Evolutionary conservation across 2,329 filamentous ascomycete species (phyloP).

Genomic region (Tolypocladium tundrense): DNA sequence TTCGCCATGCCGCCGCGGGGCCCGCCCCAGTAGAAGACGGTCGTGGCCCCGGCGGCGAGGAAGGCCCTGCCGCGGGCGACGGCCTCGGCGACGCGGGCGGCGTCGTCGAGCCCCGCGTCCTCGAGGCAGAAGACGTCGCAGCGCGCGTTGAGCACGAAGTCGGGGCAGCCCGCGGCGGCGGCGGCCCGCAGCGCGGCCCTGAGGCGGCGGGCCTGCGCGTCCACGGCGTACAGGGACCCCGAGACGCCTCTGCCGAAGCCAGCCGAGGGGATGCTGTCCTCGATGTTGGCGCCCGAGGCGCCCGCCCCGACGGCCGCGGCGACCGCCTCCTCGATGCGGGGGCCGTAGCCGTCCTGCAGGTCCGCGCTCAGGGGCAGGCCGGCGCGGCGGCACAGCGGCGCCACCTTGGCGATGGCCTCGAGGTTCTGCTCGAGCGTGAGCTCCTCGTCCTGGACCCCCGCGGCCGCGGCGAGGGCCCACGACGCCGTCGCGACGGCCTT

Average conservation of each 20-base stretch:
- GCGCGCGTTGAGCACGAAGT: constrained; percentile 48
- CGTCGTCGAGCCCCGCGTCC: constrained; percentile 18
- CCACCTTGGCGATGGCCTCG: constrained; percentile 32
- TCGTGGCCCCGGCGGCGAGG: constrained; percentile 46
- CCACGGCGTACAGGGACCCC: constrained; percentile 23
- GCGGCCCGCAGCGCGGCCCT: constrained; percentile 30
- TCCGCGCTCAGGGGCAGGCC: constrained; percentile 44
- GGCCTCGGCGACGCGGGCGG: constrained; percentile 32
- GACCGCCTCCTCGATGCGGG: constrained; percentile 33
- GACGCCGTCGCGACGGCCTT: constrained; percentile 38
- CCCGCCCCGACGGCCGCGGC: constrained; percentile 35
- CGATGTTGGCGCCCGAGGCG: constrained; percentile 48
- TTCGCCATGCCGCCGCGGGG: constrained; percentile 28
- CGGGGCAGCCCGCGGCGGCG: constrained; percentile 34
- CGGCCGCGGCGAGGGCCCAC: constrained; percentile 36
- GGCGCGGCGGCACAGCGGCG: constrained; percentile 25
- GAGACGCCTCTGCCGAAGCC: constrained; percentile 21
- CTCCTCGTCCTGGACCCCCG: constrained; percentile 34
- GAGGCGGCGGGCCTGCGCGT: constrained; percentile 39
- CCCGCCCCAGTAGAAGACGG: constrained; percentile 51
- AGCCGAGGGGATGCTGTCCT: constrained; percentile 33
- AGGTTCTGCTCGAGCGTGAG: constrained; percentile 43
- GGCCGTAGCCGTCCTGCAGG: constrained; percentile 50
- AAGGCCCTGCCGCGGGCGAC: constrained; percentile 45
- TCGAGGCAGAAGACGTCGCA: constrained; percentile 39